Evolutionary conservation across 495 filamentous ascomycete genomes (phyloP).

Genomic region (Pyrenopolyporus hunteri): DNA sequence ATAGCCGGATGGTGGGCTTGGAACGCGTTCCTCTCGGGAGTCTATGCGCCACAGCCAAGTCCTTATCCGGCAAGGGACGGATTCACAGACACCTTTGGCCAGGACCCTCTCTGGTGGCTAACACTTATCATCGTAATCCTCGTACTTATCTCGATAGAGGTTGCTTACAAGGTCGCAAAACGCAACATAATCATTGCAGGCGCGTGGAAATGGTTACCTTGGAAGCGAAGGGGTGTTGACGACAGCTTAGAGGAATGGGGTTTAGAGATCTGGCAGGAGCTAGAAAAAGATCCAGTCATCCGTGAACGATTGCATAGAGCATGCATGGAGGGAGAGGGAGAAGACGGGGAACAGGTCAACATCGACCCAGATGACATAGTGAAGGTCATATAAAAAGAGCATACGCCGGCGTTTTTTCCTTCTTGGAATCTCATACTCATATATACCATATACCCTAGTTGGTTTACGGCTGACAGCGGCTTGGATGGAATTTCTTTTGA

Average conservation of each 20-base stretch:
- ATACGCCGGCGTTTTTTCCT: slow-evolving; percentile 15
- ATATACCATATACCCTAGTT: slow-evolving; percentile 20
- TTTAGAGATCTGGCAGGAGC: slow-evolving; percentile 53
- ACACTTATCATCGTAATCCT: slow-evolving; percentile 59
- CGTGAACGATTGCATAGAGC: slow-evolving; percentile 37
- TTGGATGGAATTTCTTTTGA: slow-evolving; percentile 8
- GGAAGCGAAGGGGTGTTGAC: slow-evolving; percentile 30
- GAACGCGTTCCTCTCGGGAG: slow-evolving; percentile 73
- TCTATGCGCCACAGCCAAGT: slow-evolving; percentile 67
- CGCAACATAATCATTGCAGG: slow-evolving; percentile 45
- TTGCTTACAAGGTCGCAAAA: slow-evolving; percentile 45
- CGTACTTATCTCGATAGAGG: slow-evolving; percentile 43
- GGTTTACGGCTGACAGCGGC: not conserved
- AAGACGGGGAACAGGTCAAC: slow-evolving; percentile 18
- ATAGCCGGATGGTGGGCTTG: slow-evolving; percentile 63
- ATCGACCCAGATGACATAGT: slow-evolving; percentile 21
- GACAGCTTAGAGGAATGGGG: slow-evolving; percentile 52
- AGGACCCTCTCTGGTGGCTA: slow-evolving; percentile 77
- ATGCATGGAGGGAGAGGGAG: slow-evolving; percentile 19
- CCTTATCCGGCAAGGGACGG: slow-evolving; percentile 72
- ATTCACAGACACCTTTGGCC: slow-evolving; percentile 70
- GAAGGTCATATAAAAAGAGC: slow-evolving; percentile 17
- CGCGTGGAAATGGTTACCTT: slow-evolving; percentile 44
- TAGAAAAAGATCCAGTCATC: slow-evolving; percentile 48
- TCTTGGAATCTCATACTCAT: slow-evolving; percentile 1